Evolutionary conservation across 345 rosid species (phyloP), one percentile per base, ranked within the genome.

Genomic region (Dipteronia dyeriana): DNA sequence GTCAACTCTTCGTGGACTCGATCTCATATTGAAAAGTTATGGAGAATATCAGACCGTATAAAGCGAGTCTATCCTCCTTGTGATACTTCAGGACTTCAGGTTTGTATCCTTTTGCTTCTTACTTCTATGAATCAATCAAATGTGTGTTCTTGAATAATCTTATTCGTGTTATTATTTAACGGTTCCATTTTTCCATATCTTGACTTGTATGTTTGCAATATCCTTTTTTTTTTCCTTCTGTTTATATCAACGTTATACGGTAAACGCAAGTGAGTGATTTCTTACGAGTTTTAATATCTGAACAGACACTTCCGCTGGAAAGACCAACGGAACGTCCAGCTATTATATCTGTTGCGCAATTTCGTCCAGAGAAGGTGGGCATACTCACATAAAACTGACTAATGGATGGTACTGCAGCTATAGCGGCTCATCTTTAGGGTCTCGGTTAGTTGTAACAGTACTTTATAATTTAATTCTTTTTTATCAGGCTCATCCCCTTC

Each of bases 361-460:
- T 96, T 86, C 98, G 98, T 80, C 99, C 98, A 64, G 99, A 96
- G 94, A 96, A 96, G 99, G 99, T 96, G 88, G 80, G 90, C 68
- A 86, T 74, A 66, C 78, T 83, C 83, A 43, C 63, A 66, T 79
- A 71, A 81, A 78, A 78, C 78, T 84, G 82, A 75, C 71, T 47
- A 73, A 29, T 74, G 53, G 25, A 63, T 81, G 88, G 84, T 86
- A 72, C 76, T 82, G 12, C 41, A 41, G 75, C 80, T 86, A 74
- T 41, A 59, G 47, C 75, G 80, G 86, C 79, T 86, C 68, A 5
- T 26, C 68, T 78, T 78, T 49, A 19, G 82, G 78, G 75, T 78
- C 79, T 43, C 73, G 76, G 41, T 60, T 63, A 23, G 73, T 60
- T 39, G 7, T 62, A 53, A 8, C 45, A 13, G 3, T 63, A 23